Percentiles rank a stretch among this genome's conserved stretches.
These are phyloP conservation scores for Globisporangium yorkense DNA, from an alignment of 352 stramenopile species.

Conservation along the genomic window DNA sequence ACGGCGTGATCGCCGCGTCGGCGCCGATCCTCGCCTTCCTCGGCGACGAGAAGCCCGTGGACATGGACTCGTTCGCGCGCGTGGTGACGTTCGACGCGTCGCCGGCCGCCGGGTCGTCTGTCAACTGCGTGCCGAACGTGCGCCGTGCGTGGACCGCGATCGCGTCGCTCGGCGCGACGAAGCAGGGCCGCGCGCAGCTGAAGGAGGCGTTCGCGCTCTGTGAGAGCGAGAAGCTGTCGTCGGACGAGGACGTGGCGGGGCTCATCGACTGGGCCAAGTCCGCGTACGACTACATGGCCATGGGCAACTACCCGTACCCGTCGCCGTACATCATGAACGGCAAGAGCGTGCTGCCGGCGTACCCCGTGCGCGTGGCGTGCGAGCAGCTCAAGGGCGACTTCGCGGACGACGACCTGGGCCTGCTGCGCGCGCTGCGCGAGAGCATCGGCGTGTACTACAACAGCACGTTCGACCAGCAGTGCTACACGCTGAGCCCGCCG, in stretches of 20 bases:
- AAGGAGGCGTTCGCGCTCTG: slow-evolving; percentile 47
- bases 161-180: slow-evolving; percentile 36
- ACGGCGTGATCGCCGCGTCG: slow-evolving; percentile 89
- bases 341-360: slow-evolving; percentile 80
- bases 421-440: slow-evolving; percentile 52
- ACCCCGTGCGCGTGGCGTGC: slow-evolving; percentile 87
- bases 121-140: slow-evolving; percentile 78
- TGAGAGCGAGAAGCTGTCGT: slow-evolving; percentile 32
- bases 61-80: slow-evolving; percentile 59
- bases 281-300: slow-evolving; percentile 91
- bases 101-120: slow-evolving; percentile 46
- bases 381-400: slow-evolving; percentile 44
- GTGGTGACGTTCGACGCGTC: slow-evolving; percentile 64
- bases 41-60: slow-evolving; percentile 45
- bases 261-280: slow-evolving; percentile 66
- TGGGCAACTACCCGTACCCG: slow-evolving; percentile 96
- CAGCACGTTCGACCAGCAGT: slow-evolving; percentile 46
- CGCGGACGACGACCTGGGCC: slow-evolving; percentile 21
- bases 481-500: slow-evolving; percentile 42
- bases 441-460: slow-evolving; percentile 76
- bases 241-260: slow-evolving; percentile 33
- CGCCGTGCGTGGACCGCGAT: slow-evolving; percentile 59
- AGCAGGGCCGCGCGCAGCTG: slow-evolving; percentile 37
- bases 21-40: slow-evolving; percentile 83
- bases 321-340: slow-evolving; percentile 93